A percentile compares a stretch with the other conserved stretches of the same genome.
These are phyloP conservation scores for Aspergillus tubingensis DNA, from an alignment of 2,329 filamentous ascomycete species.

Conservation along the genomic window DNA sequence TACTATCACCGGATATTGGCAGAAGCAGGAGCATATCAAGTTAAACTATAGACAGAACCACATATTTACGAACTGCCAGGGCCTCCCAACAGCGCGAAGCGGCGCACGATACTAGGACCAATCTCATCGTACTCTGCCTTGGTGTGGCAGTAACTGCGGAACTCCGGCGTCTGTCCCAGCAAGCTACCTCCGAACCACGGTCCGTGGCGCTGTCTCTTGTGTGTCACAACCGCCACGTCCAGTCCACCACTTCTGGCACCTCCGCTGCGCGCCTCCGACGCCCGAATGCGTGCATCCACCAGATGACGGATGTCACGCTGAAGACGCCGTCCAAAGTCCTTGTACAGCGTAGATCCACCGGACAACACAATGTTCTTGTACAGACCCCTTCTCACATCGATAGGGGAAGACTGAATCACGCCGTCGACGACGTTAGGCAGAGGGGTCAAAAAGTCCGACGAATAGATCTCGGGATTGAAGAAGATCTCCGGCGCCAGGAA, in stretches of 20 bases:
- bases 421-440: constrained; percentile 91
- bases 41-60: neutral
- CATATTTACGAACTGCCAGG: constrained; percentile 62
- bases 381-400: constrained; percentile 91
- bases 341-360: constrained; percentile 95
- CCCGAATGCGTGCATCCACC: constrained; percentile 88
- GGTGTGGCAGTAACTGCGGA: constrained; percentile 97
- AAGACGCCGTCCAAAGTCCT: constrained; percentile 93
- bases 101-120: constrained; percentile 89
- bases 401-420: constrained; percentile 96
- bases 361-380: constrained; percentile 99
- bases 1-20: constrained; percentile 20
- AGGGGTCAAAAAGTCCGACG: constrained; percentile 95
- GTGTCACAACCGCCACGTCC: constrained; percentile 94
- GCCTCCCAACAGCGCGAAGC: constrained; percentile 90
- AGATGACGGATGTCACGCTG: constrained; percentile 97
- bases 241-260: constrained; percentile 91
- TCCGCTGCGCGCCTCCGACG: constrained; percentile 87
- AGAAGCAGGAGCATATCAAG: constrained; percentile 5
- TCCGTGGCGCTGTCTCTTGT: constrained; percentile 95
- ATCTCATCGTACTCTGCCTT: constrained; percentile 91
- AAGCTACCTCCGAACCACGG: constrained; percentile 98
- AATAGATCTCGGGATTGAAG: constrained; percentile 99
- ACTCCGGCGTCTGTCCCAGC: constrained; percentile 95
- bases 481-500: constrained; percentile 99